These are phyloP conservation scores for Lenzites betulinus DNA, from an alignment of 768 basidiomycete species.

Conservation along the genomic window DNA sequence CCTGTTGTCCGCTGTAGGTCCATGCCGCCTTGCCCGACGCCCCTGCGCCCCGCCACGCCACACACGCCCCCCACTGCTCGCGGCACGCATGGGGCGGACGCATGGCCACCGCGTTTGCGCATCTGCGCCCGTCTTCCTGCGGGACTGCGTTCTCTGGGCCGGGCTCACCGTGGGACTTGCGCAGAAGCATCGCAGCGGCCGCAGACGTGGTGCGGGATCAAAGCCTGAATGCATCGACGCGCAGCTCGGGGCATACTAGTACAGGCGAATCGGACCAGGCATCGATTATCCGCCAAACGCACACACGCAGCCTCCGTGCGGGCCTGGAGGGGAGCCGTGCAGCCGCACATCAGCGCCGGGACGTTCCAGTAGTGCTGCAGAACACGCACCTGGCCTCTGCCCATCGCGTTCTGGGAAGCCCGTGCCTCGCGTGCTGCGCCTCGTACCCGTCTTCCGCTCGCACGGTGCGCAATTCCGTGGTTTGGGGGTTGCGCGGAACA, in stretches of 20 bases:
- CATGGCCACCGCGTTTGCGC: neutral
- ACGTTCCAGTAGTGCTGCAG: slow-evolving; percentile 4
- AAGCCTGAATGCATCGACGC: slow-evolving; percentile 11
- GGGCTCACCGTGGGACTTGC: slow-evolving; percentile 2
- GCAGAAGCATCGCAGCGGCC: neutral
- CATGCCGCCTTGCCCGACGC: slow-evolving; percentile 8
- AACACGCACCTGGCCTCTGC: neutral
- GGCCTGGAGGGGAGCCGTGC: slow-evolving; percentile 3
- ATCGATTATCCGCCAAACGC: neutral
- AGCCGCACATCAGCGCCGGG: neutral
- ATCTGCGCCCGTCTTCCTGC: neutral
- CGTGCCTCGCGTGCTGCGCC: neutral
- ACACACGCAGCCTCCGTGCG: neutral
- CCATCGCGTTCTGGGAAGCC: neutral
- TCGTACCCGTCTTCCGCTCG: neutral
- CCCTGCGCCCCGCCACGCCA: neutral
- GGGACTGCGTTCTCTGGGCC: neutral
- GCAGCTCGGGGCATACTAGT: slow-evolving; percentile 5
- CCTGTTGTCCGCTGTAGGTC: slow-evolving; percentile 23
- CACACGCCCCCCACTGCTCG: neutral
- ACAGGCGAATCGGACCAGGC: neutral
- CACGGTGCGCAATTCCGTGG: neutral
- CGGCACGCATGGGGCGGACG: neutral
- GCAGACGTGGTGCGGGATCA: neutral
- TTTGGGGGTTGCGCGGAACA: neutral